Evolutionary conservation across 306 rosid genomes (phyloP).

Genomic region (Boehmeria nivea): DNA sequence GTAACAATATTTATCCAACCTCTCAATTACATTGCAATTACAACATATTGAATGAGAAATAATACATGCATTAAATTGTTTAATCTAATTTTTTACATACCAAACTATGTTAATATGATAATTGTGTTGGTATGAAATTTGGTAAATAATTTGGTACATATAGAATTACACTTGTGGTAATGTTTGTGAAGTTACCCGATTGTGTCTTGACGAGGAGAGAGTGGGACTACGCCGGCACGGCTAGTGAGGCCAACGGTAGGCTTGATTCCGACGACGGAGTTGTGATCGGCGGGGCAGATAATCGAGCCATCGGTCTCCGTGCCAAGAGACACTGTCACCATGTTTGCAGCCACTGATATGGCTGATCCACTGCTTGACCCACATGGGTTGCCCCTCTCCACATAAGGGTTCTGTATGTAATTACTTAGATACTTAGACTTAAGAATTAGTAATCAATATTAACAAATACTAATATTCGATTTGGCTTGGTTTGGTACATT

Average conservation of each 20-base stretch:
- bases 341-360: conserved; percentile 56
- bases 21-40: too few relatives aligned
- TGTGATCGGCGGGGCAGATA: conserved; percentile 52
- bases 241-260: conserved; percentile 75
- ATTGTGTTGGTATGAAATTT: too few relatives aligned
- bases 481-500: too few relatives aligned
- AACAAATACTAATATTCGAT: too few relatives aligned
- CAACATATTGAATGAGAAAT: not conserved
- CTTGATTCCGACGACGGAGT: conserved; percentile 63
- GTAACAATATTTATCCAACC: too few relatives aligned
- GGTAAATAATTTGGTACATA: too few relatives aligned
- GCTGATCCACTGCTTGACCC: conserved; percentile 66
- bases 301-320: conserved; percentile 61
- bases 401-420: conserved; percentile 56
- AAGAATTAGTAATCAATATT: too few relatives aligned
- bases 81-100: too few relatives aligned
- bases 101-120: too few relatives aligned
- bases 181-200: conserved; percentile 40
- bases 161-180: too few relatives aligned
- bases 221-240: conserved; percentile 53
- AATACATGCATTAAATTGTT: too few relatives aligned
- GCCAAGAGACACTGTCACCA: conserved; percentile 59
- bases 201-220: conserved; percentile 57
- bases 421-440: too few relatives aligned
- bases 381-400: conserved; percentile 34